phyloP scores from a whole-genome alignment of 371 early-diverging fungal species.

The Zopfochytrium polystomum region DNA sequence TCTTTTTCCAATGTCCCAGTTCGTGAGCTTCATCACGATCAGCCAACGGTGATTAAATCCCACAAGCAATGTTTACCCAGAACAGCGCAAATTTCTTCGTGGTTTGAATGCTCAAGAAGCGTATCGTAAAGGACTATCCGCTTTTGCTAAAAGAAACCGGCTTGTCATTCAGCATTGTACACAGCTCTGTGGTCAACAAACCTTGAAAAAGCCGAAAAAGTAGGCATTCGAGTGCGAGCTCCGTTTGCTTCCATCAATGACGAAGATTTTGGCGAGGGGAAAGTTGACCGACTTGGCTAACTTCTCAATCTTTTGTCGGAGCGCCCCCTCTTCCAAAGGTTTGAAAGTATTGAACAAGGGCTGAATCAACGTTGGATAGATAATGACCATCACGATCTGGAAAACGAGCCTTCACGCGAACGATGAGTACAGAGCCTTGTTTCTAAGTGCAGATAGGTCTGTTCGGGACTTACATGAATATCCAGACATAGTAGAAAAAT shows the following conservation, averaged over 20 bases:
- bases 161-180: too few relatives aligned
- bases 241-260: slow-evolving; percentile 93
- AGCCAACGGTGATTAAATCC: too few relatives aligned
- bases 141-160: too few relatives aligned
- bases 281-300: slow-evolving; percentile 85
- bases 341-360: slow-evolving; percentile 97
- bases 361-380: slow-evolving; percentile 94
- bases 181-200: too few relatives aligned
- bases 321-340: slow-evolving; percentile 81
- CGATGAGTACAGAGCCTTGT: slow-evolving; percentile 14
- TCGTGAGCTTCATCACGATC: too few relatives aligned
- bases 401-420: slow-evolving; percentile 63
- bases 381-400: slow-evolving; percentile 83
- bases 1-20: slow-evolving; percentile 94
- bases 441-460: too few relatives aligned
- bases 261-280: slow-evolving; percentile 91
- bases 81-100: slow-evolving; percentile 91
- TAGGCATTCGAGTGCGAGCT: slow-evolving; percentile 97
- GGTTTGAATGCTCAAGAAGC: slow-evolving; percentile 76
- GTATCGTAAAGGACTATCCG: slow-evolving; percentile 98
- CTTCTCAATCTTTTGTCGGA: slow-evolving; percentile 79
- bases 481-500: slow-evolving; percentile 88
- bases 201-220: slow-evolving; percentile 93
- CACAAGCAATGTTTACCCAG: too few relatives aligned
- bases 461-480: slow-evolving; percentile 76